These are phyloP conservation scores for Dimocarpus longan DNA, from an alignment of 345 rosid species.

Conservation along the genomic window DNA sequence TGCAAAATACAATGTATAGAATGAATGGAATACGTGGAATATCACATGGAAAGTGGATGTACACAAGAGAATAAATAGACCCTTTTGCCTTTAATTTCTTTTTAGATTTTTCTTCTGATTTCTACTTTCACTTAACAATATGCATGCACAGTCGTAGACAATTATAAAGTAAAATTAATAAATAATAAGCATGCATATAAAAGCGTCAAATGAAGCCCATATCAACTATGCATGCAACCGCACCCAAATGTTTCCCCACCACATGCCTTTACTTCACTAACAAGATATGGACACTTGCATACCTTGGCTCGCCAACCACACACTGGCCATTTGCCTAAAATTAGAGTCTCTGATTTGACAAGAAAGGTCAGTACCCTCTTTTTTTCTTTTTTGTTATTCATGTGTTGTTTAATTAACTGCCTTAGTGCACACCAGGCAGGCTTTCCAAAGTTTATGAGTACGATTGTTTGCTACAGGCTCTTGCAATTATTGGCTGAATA, in stretches of 20 bases:
- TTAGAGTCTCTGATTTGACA: not conserved
- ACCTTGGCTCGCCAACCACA: not conserved
- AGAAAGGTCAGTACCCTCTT: not conserved
- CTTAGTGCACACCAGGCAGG: not conserved
- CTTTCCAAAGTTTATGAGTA: too few species aligned
- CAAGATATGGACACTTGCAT: constrained; percentile 20
- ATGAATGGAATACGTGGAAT: constrained; percentile 34
- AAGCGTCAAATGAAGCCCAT: constrained; percentile 22
- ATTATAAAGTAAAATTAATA: too few species aligned
- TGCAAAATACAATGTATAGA: constrained; percentile 23
- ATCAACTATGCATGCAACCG: constrained; percentile 26
- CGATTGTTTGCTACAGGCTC: not conserved
- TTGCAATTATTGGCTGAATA: not conserved
- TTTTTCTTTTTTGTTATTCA: not conserved
- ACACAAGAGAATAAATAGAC: constrained; percentile 25
- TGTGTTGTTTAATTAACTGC: not conserved
- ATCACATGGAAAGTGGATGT: constrained; percentile 35
- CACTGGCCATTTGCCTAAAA: not conserved
- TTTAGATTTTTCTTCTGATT: not conserved
- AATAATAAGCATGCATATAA: not conserved
- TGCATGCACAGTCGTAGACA: not conserved
- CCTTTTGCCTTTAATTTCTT: constrained; percentile 11
- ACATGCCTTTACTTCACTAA: constrained; percentile 25
- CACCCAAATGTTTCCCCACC: constrained; percentile 32
- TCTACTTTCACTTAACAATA: constrained; percentile 7